phyloP scores from a whole-genome alignment of 805 yeast species.

The Kodamaea laetipori region DNA sequence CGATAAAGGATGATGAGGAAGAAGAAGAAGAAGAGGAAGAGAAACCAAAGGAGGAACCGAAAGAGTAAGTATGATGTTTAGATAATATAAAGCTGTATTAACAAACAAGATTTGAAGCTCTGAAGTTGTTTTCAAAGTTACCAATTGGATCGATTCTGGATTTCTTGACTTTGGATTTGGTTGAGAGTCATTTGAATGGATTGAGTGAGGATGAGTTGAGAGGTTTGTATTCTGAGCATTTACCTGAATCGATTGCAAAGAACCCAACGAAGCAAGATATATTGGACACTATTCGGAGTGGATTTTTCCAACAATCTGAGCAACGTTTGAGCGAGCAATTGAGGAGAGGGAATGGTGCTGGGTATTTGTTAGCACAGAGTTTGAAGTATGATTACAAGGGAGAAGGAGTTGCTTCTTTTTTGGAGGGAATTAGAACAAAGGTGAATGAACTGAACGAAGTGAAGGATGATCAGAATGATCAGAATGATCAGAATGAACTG shows the following conservation, averaged over 20 bases:
- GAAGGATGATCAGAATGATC: not conserved
- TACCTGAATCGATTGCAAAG: slow-evolving; percentile 46
- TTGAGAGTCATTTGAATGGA: slow-evolving; percentile 35
- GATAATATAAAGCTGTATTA: not conserved
- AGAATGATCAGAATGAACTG: not conserved
- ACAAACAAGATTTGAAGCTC: not conserved
- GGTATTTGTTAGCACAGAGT: slow-evolving; percentile 50
- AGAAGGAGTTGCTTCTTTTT: slow-evolving; percentile 56
- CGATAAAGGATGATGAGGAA: slow-evolving; percentile 42
- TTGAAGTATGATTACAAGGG: slow-evolving; percentile 53
- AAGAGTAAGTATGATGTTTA: slow-evolving; percentile 19
- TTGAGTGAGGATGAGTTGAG: slow-evolving; percentile 38
- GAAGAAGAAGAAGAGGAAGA: slow-evolving; percentile 21
- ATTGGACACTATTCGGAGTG: slow-evolving; percentile 46
- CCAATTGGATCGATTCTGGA: slow-evolving; percentile 38
- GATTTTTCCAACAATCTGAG: slow-evolving; percentile 49
- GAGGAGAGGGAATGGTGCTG: slow-evolving; percentile 43
- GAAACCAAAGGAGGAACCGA: slow-evolving; percentile 21
- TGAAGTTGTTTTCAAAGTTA: slow-evolving; percentile 11
- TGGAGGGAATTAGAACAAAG: slow-evolving; percentile 42
- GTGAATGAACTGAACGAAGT: not conserved
- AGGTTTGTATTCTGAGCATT: slow-evolving; percentile 33
- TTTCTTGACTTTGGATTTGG: slow-evolving; percentile 31
- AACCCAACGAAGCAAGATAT: slow-evolving; percentile 39
- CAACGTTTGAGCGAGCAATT: slow-evolving; percentile 46